A percentile compares a stretch with the other conserved stretches of the same genome.
Evolutionary conservation across 352 stramenopile species (phyloP).

Genomic region (Aphanomyces cochlioides): DNA sequence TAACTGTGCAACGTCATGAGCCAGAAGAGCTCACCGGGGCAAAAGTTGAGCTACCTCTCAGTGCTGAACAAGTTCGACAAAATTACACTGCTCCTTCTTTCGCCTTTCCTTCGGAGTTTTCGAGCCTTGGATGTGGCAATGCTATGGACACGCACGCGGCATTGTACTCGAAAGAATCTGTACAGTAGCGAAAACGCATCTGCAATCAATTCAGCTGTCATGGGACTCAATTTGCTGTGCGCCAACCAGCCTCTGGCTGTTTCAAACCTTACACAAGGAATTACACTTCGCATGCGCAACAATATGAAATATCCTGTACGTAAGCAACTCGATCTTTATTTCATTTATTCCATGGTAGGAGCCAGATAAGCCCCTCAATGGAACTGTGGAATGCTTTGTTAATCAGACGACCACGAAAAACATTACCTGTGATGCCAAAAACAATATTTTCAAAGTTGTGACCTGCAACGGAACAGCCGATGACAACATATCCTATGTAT

Average conservation of each 20-base stretch:
- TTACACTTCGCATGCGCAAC: conserved; percentile 8
- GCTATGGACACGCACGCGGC: background rate
- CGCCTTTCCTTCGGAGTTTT: conserved; percentile 1
- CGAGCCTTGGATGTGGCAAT: background rate
- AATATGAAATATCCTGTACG: background rate
- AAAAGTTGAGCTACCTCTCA: background rate
- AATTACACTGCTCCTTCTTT: conserved; percentile 17
- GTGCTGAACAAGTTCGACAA: background rate
- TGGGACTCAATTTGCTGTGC: conserved; percentile 6
- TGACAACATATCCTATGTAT: conserved; percentile 49
- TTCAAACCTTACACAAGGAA: background rate
- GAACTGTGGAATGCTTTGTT: background rate
- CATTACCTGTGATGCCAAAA: background rate
- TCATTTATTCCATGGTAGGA: background rate
- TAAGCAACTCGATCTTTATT: background rate
- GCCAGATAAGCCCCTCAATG: background rate
- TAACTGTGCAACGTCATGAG: conserved; percentile 10
- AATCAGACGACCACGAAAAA: background rate
- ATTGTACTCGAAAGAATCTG: conserved; percentile 4
- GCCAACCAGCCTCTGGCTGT: background rate
- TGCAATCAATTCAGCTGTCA: conserved; percentile 3
- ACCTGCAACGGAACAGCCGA: conserved; percentile 43
- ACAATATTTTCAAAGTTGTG: conserved; percentile 15
- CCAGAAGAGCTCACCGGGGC: background rate
- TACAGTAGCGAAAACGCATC: conserved; percentile 2